Base-by-base conservation (phyloP, 2,329 filamentous ascomycete species). In the Kalmusia sp. region DNA sequence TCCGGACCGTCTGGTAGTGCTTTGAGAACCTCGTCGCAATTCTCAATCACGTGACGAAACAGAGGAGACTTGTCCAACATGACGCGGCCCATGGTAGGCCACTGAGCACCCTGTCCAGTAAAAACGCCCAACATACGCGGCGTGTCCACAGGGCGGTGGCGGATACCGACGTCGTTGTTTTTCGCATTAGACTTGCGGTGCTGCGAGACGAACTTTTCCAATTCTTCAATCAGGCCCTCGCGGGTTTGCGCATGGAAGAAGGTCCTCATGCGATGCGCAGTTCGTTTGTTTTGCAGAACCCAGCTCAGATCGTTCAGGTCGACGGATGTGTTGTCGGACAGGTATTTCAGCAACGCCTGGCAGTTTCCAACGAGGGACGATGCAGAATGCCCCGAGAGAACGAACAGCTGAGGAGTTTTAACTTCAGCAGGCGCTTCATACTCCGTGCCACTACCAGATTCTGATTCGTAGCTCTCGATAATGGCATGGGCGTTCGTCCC, bases 51-150 rank as follows among this genome's bases (percentile, higher is more conserved):
- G 3, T 8, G n/a, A n/a, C n/a, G n/a, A n/a, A n/a, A n/a, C n/a
- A n/a, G n/a, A 28, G 22, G 22, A 5, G 9, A 30, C 9, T 7
- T 12, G 2, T 27, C 21, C 1, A 61, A 8, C 7, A 58, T 31
- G 17, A 46, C 40, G 4, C 19, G 8, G 9, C 50, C 58, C 58
- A 61, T 61, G 2, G 12, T 15, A 19, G 43, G 3, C 59, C 58
- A 65, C 27, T 61, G 57, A 0, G 60, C 62, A 7, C 62, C 62
- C 43, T 65, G 62, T 2, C 62, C 62, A n/a, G 58, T 65, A 47
- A 62, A 65, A 11, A 63, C 44, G 33, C 59, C 57, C 8, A 49
- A 30, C 9, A 57, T 33, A 14, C 15, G 28, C 4, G 25, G 47
- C 22, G 17, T 21, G 9, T 17, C 25, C 3, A 3, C 19, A 4